These are phyloP conservation scores for Brasilioporus rufonigricans DNA, from an alignment of 768 basidiomycete species.

Conservation along the genomic window DNA sequence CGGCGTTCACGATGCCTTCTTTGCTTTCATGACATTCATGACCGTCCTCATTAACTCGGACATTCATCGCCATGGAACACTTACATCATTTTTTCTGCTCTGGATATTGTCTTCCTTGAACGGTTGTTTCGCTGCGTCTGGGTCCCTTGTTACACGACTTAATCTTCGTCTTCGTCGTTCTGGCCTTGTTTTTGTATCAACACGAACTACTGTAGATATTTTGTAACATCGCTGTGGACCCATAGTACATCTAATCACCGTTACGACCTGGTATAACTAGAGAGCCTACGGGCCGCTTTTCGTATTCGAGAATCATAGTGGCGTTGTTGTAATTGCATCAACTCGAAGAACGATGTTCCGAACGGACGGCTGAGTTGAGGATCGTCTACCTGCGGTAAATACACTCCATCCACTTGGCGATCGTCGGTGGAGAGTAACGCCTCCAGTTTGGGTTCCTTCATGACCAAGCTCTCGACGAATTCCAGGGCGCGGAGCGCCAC, in stretches of 20 bases:
- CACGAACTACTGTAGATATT: constrained; percentile 34
- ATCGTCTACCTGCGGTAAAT: constrained; percentile 84
- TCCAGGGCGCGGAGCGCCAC: constrained; percentile 66
- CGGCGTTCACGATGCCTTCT: constrained; percentile 33
- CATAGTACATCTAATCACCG: constrained; percentile 26
- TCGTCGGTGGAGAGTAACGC: constrained; percentile 87
- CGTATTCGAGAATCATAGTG: constrained; percentile 72
- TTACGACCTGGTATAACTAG: constrained; percentile 42
- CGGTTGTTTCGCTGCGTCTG: constrained; percentile 14
- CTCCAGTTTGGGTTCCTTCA: constrained; percentile 77
- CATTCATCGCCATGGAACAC: constrained; percentile 22
- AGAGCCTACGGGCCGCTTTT: constrained; percentile 58
- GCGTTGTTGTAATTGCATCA: constrained; percentile 55
- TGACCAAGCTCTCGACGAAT: constrained; percentile 70
- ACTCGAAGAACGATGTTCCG: constrained; percentile 84
- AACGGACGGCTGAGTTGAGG: constrained; percentile 82
- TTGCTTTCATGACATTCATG: constrained; percentile 33
- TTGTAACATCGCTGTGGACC: constrained; percentile 27
- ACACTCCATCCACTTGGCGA: constrained; percentile 78
- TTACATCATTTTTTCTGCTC: constrained; percentile 17
- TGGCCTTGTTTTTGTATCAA: constrained; percentile 21
- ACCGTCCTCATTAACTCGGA: constrained; percentile 20
- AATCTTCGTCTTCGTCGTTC: constrained; percentile 21
- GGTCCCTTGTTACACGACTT: constrained; percentile 11
- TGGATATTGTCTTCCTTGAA: constrained; percentile 33